Percentiles rank a stretch among this genome's conserved stretches.
phyloP scores from a whole-genome alignment of 345 rosid genomes.

The Camelina neglecta region DNA sequence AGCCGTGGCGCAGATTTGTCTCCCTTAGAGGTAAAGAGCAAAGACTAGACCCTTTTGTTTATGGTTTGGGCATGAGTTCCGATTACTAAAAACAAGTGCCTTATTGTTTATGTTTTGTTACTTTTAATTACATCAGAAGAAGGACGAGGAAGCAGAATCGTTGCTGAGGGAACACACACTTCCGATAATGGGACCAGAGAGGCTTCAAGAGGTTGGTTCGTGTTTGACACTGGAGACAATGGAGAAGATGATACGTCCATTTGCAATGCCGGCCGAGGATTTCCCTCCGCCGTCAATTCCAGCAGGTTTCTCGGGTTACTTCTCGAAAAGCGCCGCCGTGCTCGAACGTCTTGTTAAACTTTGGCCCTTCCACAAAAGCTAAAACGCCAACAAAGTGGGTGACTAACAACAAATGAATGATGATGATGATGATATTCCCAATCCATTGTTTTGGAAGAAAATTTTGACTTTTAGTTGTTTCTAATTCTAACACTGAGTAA shows the following conservation, averaged over 20 bases:
- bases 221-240: slow-evolving; percentile 85
- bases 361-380: slow-evolving; percentile 69
- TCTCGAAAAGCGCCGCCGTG: slow-evolving; percentile 90
- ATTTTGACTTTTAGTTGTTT: background rate
- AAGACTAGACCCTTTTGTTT: background rate
- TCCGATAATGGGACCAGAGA: slow-evolving; percentile 98
- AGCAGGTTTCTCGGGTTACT: slow-evolving; percentile 95
- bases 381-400: slow-evolving; percentile 23
- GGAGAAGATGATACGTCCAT: slow-evolving; percentile 92
- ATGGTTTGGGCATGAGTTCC: background rate
- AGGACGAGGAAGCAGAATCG: slow-evolving; percentile 66
- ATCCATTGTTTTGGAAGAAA: background rate
- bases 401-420: background rate
- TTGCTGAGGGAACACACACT: slow-evolving; percentile 93
- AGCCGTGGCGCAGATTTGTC: slow-evolving; percentile 99
- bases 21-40: slow-evolving; percentile 75
- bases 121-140: slow-evolving; percentile 47
- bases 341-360: slow-evolving; percentile 80
- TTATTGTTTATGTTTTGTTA: background rate
- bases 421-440: background rate
- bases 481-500: slow-evolving; percentile 1
- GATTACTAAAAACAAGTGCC: background rate
- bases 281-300: slow-evolving; percentile 92
- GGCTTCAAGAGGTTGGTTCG: slow-evolving; percentile 88
- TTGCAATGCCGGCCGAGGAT: slow-evolving; percentile 98